These are phyloP conservation scores for Coniochaeta sp. DNA, from an alignment of 2,329 filamentous ascomycete species.

Conservation along the genomic window DNA sequence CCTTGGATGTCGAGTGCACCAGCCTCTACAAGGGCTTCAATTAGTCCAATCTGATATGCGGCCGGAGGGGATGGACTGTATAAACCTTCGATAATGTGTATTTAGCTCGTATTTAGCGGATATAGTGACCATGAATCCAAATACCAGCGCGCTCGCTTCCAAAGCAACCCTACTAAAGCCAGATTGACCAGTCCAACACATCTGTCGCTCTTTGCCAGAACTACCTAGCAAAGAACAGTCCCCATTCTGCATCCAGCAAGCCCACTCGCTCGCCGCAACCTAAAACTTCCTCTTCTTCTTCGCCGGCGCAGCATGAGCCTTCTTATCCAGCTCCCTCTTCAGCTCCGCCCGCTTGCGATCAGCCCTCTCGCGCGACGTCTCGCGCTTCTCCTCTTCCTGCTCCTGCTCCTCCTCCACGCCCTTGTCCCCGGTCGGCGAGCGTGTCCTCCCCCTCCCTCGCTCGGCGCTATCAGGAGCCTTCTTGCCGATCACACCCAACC, in stretches of 20 bases:
- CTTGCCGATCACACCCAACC: slow-evolving; percentile 17
- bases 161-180: background rate
- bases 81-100: background rate
- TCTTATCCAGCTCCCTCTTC: slow-evolving; percentile 41
- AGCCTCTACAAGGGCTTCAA: slow-evolving; percentile 8
- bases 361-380: slow-evolving; percentile 37
- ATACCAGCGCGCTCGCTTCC: background rate
- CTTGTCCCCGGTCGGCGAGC: background rate
- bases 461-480: slow-evolving; percentile 4
- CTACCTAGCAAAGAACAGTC: background rate
- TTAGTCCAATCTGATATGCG: background rate
- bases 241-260: no score
- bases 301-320: slow-evolving; percentile 35
- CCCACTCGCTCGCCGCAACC: no score
- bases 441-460: background rate
- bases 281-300: slow-evolving; percentile 52
- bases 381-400: slow-evolving; percentile 22
- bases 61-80: background rate
- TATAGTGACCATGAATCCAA: background rate
- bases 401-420: slow-evolving; percentile 14
- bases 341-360: slow-evolving; percentile 44
- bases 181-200: background rate
- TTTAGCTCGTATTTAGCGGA: background rate
- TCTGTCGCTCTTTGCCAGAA: background rate
- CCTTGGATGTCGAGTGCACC: slow-evolving; percentile 15